Evolutionary conservation across 2,329 filamentous ascomycete species (phyloP).

Genomic region (Podosphaera xanthii): DNA sequence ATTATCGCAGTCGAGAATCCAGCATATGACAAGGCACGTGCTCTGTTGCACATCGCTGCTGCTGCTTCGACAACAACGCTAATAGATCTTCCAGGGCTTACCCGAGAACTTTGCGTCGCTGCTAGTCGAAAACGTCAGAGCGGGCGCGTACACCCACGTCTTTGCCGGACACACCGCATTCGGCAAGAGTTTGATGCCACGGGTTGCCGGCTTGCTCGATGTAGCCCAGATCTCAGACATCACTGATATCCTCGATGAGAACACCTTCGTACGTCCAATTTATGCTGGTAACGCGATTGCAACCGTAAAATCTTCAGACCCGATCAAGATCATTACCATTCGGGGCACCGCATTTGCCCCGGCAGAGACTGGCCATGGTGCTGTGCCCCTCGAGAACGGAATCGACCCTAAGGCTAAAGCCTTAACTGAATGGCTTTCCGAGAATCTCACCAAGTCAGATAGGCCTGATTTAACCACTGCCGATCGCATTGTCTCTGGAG

Average conservation of each 20-base stretch:
- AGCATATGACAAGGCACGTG: conserved; percentile 67
- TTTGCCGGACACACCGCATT: conserved; percentile 84
- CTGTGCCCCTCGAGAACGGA: conserved; percentile 57
- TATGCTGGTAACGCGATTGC: conserved; percentile 96
- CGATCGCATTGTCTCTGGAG: conserved; percentile 72
- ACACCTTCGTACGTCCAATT: conserved; percentile 88
- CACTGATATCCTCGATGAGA: conserved; percentile 64
- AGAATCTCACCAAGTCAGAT: conserved; percentile 81
- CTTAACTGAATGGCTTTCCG: conserved; percentile 72
- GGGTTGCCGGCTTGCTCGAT: conserved; percentile 78
- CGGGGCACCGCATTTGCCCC: conserved; percentile 79
- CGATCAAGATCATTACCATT: conserved; percentile 74
- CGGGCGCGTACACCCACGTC: conserved; percentile 80
- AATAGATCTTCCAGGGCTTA: conserved; percentile 35
- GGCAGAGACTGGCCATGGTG: conserved; percentile 41
- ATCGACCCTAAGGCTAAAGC: conserved; percentile 57
- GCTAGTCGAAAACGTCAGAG: conserved; percentile 89
- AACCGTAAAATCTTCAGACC: conserved; percentile 75
- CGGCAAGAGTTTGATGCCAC: conserved; percentile 82
- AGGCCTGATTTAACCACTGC: conserved; percentile 86
- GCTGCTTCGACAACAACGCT: not conserved
- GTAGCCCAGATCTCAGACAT: conserved; percentile 88
- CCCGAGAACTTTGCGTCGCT: conserved; percentile 89
- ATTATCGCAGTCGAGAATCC: conserved; percentile 71
- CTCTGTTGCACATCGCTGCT: not conserved